phyloP scores from a whole-genome alignment of 2,329 filamentous ascomycete species.

The Coniella vitis region DNA sequence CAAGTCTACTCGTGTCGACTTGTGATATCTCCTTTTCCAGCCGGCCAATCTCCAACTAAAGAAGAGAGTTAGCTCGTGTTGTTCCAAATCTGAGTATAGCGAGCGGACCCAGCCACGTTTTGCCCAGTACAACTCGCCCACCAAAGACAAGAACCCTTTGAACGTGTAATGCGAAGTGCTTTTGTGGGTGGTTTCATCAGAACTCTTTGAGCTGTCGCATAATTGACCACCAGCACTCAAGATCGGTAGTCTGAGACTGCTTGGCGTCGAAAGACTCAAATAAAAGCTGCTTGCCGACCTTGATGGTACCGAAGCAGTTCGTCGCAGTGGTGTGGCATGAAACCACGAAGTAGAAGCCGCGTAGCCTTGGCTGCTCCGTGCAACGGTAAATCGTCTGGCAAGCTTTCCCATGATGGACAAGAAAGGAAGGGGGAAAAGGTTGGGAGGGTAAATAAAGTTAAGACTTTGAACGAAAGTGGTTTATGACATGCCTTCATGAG shows the following conservation, averaged over 20 bases:
- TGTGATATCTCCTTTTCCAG: slow-evolving; percentile 54
- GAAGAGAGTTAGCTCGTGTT: slow-evolving; percentile 1
- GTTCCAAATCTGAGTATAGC: slow-evolving; percentile 10
- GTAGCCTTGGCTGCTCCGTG: slow-evolving; percentile 2
- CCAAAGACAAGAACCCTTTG: not conserved
- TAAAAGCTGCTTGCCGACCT: too few relatives aligned
- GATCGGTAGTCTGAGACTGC: too few relatives aligned
- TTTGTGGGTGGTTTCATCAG: not conserved
- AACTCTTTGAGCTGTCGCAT: not conserved
- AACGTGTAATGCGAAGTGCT: not conserved
- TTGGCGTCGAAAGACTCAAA: too few relatives aligned
- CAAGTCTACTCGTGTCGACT: slow-evolving; percentile 51
- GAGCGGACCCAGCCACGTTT: slow-evolving; percentile 15
- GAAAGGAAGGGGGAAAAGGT: not conserved
- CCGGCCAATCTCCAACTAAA: slow-evolving; percentile 51
- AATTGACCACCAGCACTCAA: too few relatives aligned
- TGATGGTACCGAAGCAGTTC: too few relatives aligned
- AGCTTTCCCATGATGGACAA: slow-evolving; percentile 2
- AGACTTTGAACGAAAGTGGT: slow-evolving; percentile 1
- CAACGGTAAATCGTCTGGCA: not conserved
- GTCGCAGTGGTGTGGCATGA: too few relatives aligned
- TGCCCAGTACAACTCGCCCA: slow-evolving; percentile 11
- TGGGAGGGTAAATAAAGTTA: not conserved
- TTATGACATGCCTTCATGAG: slow-evolving; percentile 62
- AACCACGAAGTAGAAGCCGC: not conserved